A percentile compares a stretch with the other conserved stretches of the same genome.
Conservation (phyloP, 78 protist genomes). For the Dictyostelium purpureum region DNA sequence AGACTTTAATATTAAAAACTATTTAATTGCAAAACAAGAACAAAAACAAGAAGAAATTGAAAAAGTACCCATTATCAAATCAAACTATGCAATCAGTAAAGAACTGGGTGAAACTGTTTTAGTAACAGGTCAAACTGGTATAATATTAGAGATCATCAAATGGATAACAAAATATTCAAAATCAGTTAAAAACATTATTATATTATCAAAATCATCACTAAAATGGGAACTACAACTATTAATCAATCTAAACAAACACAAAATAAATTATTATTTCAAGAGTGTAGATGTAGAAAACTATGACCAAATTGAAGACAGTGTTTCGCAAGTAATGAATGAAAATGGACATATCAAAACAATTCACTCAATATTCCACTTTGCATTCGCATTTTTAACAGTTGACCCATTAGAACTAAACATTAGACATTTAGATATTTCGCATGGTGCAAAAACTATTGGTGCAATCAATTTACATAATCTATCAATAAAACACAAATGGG, state of each 20-base stretch:
- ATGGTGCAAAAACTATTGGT: constrained; percentile 7
- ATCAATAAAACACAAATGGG: not conserved
- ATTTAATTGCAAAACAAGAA: not conserved
- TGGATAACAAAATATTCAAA: not conserved
- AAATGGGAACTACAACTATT: constrained; percentile 44
- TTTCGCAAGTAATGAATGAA: not conserved
- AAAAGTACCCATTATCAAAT: not conserved
- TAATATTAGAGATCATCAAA: not conserved
- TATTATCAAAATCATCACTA: constrained; percentile 18
- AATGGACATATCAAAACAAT: not conserved
- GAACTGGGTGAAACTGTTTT: not conserved
- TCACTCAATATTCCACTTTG: constrained; percentile 59
- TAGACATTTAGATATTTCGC: not conserved
- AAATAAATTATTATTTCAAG: not conserved
- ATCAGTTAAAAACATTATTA: not conserved
- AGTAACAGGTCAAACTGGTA: constrained; percentile 59
- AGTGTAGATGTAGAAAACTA: not conserved
- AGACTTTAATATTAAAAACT: not conserved
- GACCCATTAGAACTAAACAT: not conserved
- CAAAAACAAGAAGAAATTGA: not conserved
- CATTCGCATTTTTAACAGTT: constrained; percentile 9
- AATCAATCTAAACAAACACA: not conserved
- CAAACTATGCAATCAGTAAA: not conserved
- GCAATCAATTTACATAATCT: not conserved
- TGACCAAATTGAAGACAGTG: not conserved